A percentile compares a stretch with the other conserved stretches of the same genome.
phyloP scores from a whole-genome alignment of 164 flowering plant genomes.

The Liriodendron chinense region DNA sequence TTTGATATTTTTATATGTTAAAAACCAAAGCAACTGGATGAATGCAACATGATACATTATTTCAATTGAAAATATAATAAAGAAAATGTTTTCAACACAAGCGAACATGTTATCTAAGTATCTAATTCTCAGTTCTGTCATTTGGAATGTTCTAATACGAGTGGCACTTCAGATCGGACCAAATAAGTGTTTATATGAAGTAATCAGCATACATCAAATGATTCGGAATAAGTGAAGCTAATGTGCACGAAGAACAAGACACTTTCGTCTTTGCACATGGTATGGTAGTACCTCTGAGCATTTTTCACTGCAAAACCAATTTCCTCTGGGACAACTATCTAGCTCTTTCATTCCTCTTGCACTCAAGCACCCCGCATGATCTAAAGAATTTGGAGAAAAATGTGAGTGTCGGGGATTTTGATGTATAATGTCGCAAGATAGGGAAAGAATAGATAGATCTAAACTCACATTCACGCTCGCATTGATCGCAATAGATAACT shows the following conservation, averaged over 20 bases:
- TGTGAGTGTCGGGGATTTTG: background rate
- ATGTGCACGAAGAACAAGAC: too few species aligned
- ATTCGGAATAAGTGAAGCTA: slow-evolving; percentile 3
- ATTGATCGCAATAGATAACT: slow-evolving; percentile 59
- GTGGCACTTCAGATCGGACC: too few species aligned
- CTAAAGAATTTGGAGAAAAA: slow-evolving; percentile 31
- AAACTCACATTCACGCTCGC: slow-evolving; percentile 69
- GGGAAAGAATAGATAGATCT: background rate
- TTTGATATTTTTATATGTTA: too few species aligned
- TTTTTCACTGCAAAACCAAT: slow-evolving; percentile 67
- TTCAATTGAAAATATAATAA: too few species aligned
- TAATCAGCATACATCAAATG: background rate
- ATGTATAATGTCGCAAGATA: background rate
- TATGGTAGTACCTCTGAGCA: slow-evolving; percentile 57
- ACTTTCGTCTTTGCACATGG: background rate
- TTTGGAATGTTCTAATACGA: too few species aligned
- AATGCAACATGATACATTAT: too few species aligned
- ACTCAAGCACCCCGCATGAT: slow-evolving; percentile 63
- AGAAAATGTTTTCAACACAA: too few species aligned
- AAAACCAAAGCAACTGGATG: too few species aligned
- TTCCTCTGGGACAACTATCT: slow-evolving; percentile 23
- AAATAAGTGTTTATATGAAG: too few species aligned
- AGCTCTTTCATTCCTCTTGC: slow-evolving; percentile 17
- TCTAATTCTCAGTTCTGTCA: too few species aligned
- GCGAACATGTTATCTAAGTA: too few species aligned